Conservation (phyloP, 768 basidiomycete genomes). For the Pleurotus tuber-regium region DNA sequence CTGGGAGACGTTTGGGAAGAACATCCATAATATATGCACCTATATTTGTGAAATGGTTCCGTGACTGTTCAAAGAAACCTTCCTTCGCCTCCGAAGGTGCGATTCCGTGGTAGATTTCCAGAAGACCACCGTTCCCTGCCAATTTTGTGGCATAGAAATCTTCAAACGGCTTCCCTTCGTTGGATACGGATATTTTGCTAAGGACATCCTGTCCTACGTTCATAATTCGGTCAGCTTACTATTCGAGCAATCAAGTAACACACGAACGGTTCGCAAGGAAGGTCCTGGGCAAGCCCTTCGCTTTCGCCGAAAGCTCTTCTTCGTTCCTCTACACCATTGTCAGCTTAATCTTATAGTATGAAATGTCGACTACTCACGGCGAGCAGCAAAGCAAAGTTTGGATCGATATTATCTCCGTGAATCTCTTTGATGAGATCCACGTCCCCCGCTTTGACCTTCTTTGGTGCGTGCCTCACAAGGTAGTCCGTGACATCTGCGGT, state of each 20-base stretch:
- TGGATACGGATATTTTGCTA: constrained; percentile 29
- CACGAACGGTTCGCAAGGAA: constrained; percentile 42
- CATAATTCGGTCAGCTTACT: no score
- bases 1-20: constrained; percentile 39
- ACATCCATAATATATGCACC: constrained; percentile 34
- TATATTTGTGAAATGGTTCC: constrained; percentile 35
- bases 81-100: constrained; percentile 31
- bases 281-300: constrained; percentile 25
- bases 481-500: constrained; percentile 39
- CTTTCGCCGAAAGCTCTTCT: constrained; percentile 40
- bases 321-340: constrained; percentile 37
- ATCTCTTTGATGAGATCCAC: constrained; percentile 35
- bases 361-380: constrained; percentile 26
- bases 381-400: constrained; percentile 48
- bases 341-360: neutral
- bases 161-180: constrained; percentile 34
- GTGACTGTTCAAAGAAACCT: constrained; percentile 37
- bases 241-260: no score
- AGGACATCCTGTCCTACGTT: constrained; percentile 43
- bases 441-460: constrained; percentile 30
- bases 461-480: constrained; percentile 37
- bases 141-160: constrained; percentile 44
- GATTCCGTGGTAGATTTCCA: constrained; percentile 39
- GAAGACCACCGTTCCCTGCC: constrained; percentile 34
- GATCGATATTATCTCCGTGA: constrained; percentile 45